Base-by-base conservation (phyloP, 768 basidiomycete species). In the Termitomyces sp. region DNA sequence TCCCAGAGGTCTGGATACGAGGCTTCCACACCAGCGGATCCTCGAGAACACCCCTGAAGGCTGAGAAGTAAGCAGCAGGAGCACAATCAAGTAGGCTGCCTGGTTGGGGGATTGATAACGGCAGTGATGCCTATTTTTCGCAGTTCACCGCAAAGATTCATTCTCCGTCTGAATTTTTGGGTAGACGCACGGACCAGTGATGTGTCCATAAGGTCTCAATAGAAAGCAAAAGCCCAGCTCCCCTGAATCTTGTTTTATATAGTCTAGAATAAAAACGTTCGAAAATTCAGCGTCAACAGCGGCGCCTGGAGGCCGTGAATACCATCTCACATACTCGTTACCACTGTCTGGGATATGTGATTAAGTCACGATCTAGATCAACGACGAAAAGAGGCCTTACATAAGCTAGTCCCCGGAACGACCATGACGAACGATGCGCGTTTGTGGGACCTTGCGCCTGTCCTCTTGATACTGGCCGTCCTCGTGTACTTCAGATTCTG, bases 401-500 rank as follows among this genome's bases (percentile, higher is more conserved):
- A 35, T 49, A 49, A 48, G 48, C 34, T 8, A 35, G 1, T 30
- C 8, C 7, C 30, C 12, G 16, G 16, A 17, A 16, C 16, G 16
- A 54, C 35, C 44, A 47, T 39, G 55, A 50, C 30, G 53, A 62
- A 55, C 39, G 30, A 30, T 23, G 62, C 64, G 54, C 65, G 61
- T 56, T 52, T 74, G 40, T 66, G 68, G 44, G 64, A 70, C 17
- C 71, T 80, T 30, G 63, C 68, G 6, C 73, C 75, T 4, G 56
- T 85, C 8, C 65, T 84, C 19, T 62, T 80, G 39, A 57, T 82
- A 35, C 69, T 86, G 30, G 77, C 69, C 12, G 56, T 79, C 45
- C 71, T 86, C 53, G 63, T 85, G 84, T 66, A 52, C 49, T 41
- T 44, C 12, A 37, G 19, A 35, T 51, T 25, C n/a, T 39, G 23